These are phyloP conservation scores for Aspergillus viridinutans DNA, from an alignment of 2,329 filamentous ascomycete species.

Conservation along the genomic window DNA sequence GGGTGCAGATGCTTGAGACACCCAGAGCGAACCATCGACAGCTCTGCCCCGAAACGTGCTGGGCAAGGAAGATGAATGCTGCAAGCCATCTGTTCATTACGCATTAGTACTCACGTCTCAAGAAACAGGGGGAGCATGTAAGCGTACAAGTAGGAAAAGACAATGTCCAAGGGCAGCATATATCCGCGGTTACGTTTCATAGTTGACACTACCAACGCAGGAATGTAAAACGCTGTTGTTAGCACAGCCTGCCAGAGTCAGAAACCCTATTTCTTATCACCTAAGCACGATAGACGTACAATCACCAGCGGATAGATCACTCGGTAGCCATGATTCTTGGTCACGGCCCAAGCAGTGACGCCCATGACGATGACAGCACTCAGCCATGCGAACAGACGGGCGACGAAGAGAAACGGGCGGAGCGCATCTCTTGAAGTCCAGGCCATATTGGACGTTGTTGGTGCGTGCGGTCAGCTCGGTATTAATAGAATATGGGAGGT, in stretches of 20 bases:
- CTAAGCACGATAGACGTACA: not conserved
- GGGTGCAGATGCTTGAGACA: not conserved
- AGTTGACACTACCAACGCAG: constrained; percentile 8
- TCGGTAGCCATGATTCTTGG: constrained; percentile 9
- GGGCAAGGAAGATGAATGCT: constrained; percentile 9
- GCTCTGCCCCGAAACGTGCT: not conserved
- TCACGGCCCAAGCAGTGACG: constrained; percentile 11
- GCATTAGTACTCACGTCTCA: not conserved
- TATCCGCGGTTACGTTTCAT: constrained; percentile 13
- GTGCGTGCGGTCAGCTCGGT: not conserved
- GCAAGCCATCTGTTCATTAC: constrained; percentile 3
- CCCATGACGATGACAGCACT: constrained; percentile 11
- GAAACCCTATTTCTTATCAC: not conserved
- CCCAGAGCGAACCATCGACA: constrained; percentile 1
- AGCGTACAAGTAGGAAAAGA: constrained; percentile 13
- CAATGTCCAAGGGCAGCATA: constrained; percentile 14
- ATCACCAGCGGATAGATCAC: constrained; percentile 12
- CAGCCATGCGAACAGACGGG: constrained; percentile 11
- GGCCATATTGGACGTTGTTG: not conserved
- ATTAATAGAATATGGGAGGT: not conserved
- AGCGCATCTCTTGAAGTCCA: not conserved
- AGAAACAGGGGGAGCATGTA: not conserved
- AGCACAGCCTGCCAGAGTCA: constrained; percentile 7
- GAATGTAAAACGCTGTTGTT: constrained; percentile 11
- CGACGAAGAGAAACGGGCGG: constrained; percentile 7